Conservation (phyloP, 176 grass and related monocot genomes). For the Canna indica region DNA sequence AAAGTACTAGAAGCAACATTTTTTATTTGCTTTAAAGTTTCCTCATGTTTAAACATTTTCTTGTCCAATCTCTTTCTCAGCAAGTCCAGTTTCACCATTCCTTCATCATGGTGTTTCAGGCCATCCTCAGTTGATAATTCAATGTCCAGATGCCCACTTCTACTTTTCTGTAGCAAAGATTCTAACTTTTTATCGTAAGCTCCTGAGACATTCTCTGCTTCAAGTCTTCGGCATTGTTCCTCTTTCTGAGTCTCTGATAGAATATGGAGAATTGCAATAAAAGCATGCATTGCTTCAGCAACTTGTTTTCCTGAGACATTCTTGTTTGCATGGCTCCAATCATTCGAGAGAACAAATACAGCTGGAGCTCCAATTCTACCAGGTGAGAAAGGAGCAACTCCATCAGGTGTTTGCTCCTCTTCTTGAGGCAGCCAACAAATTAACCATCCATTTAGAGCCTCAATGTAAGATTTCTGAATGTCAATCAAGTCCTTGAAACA, state of each 20-base stretch:
- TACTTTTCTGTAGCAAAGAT: constrained; percentile 27
- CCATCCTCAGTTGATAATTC: constrained; percentile 18
- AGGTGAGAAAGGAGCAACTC: constrained; percentile 74
- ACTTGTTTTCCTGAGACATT: constrained; percentile 49
- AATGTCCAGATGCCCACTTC: constrained; percentile 20
- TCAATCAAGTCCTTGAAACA: constrained; percentile 61
- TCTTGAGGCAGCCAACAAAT: constrained; percentile 62
- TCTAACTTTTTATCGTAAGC: constrained; percentile 36
- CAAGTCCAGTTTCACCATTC: constrained; percentile 24
- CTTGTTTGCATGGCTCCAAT: constrained; percentile 65
- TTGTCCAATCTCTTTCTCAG: constrained; percentile 43
- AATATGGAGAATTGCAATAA: constrained; percentile 31
- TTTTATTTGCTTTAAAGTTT: constrained; percentile 36
- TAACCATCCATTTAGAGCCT: constrained; percentile 68
- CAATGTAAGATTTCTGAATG: constrained; percentile 55
- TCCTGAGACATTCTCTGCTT: constrained; percentile 35
- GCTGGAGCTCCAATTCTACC: constrained; percentile 38
- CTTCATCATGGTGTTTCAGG: constrained; percentile 22
- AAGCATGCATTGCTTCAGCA: constrained; percentile 34
- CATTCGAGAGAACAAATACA: constrained; percentile 60
- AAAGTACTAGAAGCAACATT: constrained; percentile 42
- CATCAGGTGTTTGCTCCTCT: constrained; percentile 44
- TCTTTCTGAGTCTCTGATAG: constrained; percentile 42
- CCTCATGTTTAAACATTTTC: constrained; percentile 38
- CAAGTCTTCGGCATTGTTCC: constrained; percentile 39